Percentiles rank a stretch among this genome's conserved stretches.
Evolutionary conservation across 202 grass and related monocot genomes (phyloP).

Genomic region (Brachypodium distachyon): DNA sequence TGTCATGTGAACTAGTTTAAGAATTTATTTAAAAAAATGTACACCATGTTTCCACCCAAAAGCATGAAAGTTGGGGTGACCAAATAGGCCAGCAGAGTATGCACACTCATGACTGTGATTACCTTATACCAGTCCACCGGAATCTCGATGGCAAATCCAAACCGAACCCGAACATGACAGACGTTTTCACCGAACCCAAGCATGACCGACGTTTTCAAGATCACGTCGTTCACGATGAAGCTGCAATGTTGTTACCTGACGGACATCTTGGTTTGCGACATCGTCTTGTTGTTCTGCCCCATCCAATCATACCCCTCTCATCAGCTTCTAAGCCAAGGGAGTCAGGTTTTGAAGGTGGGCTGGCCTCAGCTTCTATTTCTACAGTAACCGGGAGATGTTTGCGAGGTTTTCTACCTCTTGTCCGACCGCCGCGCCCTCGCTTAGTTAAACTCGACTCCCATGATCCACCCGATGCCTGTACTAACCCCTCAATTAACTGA

Average conservation of each 20-base stretch:
- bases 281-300: slow-evolving; percentile 83
- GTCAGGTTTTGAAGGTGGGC: slow-evolving; percentile 19
- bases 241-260: slow-evolving; percentile 8
- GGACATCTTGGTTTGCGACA: slow-evolving; percentile 56
- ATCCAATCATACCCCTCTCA: slow-evolving; percentile 56
- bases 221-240: slow-evolving; percentile 19
- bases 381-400: slow-evolving; percentile 33
- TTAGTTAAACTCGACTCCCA: slow-evolving; percentile 44
- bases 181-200: too few relatives aligned
- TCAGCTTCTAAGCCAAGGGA: slow-evolving; percentile 37
- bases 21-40: slow-evolving; percentile 26
- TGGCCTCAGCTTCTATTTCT: slow-evolving; percentile 37
- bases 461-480: slow-evolving; percentile 49
- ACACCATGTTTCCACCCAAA: slow-evolving; percentile 33
- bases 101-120: slow-evolving; percentile 29
- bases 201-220: neutral
- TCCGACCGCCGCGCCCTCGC: slow-evolving; percentile 29
- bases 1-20: slow-evolving; percentile 26
- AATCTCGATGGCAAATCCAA: slow-evolving; percentile 13
- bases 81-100: slow-evolving; percentile 33
- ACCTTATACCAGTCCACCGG: slow-evolving; percentile 27
- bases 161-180: neutral
- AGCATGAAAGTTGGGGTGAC: slow-evolving; percentile 19
- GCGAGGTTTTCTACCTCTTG: slow-evolving; percentile 50
- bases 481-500: slow-evolving; percentile 57